Evolutionary conservation across 176 grass and related monocot genomes (phyloP), one percentile per base, ranked within the genome.

Genomic region (Coix lacrymajobi): DNA sequence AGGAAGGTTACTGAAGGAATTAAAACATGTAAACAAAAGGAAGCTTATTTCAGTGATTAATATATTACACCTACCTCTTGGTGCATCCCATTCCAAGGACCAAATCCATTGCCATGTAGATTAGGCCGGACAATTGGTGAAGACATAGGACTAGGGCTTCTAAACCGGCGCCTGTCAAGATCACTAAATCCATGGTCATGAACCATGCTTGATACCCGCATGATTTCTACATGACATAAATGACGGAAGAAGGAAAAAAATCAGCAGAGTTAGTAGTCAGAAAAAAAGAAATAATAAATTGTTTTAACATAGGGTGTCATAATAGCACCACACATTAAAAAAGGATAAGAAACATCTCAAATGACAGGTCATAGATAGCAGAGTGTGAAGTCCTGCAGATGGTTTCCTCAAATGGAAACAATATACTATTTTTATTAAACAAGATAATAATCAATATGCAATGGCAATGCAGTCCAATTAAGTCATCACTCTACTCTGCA

Each of bases 81-180:
- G 20, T 83, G 85, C 4, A 87, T 66, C 43, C 87, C 85, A 81
- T 77, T 90, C 93, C 88, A 90, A 66, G 83, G 85, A 65, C 90
- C 88, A 15, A 92, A 88, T 62, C 88, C 85, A 92, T 86, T 96
- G 43, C 79, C 88, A 70, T 79, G 84, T 12, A 86, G 77, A 92
- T 85, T 95, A 39, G 88, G 89, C 57, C 91, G 77, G 37, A 87
- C 77, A 73, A 90, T 92, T 64, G 88, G 82, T 66, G 85, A 89
- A 60, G 90, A 89, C 80, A 96, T 92, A 25, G 93, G 90, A 79
- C 88, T 92, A 16, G 88, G 87, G 39, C 93, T 95, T 90, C 87
- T 89, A 30, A 84, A 81, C 6, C 81, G 79, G 6, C 82, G 51
- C 82, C 85, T 83, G 40, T 92, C 88, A 74, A 85, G 86, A 80